phyloP scores from a whole-genome alignment of 805 yeast species.

The Saturnispora kantuleensis region DNA sequence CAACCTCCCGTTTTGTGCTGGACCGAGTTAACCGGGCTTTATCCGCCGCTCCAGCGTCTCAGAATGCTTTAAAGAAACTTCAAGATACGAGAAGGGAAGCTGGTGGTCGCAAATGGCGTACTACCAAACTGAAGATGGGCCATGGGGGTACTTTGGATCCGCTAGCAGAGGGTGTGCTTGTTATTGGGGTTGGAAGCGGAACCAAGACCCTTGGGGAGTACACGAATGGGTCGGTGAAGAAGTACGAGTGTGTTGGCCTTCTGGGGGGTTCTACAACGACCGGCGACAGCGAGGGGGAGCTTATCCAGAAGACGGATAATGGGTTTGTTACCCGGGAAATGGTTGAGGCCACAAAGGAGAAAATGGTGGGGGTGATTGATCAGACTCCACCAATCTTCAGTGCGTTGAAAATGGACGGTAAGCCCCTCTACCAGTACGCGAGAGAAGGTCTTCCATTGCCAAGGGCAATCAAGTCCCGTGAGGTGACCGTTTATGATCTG shows the following conservation, averaged over 20 bases:
- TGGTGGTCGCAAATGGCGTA: conserved; percentile 44
- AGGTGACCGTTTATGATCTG: conserved; percentile 49
- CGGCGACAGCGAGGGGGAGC: conserved; percentile 86
- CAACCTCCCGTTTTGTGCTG: conserved; percentile 68
- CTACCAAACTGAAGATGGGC: conserved; percentile 56
- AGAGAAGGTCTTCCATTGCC: conserved; percentile 82
- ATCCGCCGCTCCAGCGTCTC: conserved; percentile 48
- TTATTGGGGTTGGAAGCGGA: conserved; percentile 87
- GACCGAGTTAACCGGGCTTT: conserved; percentile 55
- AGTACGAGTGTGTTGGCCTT: conserved; percentile 75
- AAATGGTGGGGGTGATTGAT: conserved; percentile 69
- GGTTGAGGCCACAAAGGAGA: conserved; percentile 39
- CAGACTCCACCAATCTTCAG: conserved; percentile 96
- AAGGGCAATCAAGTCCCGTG: conserved; percentile 65
- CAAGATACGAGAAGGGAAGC: conserved; percentile 36
- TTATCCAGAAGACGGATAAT: conserved; percentile 47
- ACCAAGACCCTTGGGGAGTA: conserved; percentile 72
- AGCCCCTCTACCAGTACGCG: conserved; percentile 89
- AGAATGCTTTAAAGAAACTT: conserved; percentile 40
- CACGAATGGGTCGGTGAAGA: conserved; percentile 64
- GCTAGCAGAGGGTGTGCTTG: conserved; percentile 85
- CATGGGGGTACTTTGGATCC: conserved; percentile 99
- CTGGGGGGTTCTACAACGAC: conserved; percentile 89
- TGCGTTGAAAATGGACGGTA: conserved; percentile 91
- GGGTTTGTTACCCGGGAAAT: conserved; percentile 47